These are phyloP conservation scores for Inga leiocalycina DNA, from an alignment of 306 rosid genomes.

Conservation along the genomic window DNA sequence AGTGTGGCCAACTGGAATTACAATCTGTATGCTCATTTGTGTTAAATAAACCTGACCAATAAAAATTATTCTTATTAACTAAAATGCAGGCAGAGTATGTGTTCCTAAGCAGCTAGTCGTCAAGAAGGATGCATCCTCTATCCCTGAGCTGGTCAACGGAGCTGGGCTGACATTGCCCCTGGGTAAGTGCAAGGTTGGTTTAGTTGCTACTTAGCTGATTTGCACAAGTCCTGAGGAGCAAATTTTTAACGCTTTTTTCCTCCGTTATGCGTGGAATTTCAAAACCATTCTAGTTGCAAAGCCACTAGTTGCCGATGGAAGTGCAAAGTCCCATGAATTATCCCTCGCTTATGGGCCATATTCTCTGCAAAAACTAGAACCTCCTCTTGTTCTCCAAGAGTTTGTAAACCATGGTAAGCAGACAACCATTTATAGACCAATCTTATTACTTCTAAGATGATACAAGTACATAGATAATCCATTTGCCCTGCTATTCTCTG, in stretches of 20 bases:
- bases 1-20: conserved; percentile 9
- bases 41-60: conserved; percentile 19
- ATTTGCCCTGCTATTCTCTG: conserved; percentile 20
- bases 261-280: conserved; percentile 22
- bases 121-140: conserved; percentile 81
- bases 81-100: conserved; percentile 68
- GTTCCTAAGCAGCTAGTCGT: conserved; percentile 85
- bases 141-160: conserved; percentile 68
- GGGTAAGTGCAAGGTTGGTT: conserved; percentile 53
- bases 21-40: conserved; percentile 11
- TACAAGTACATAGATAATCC: conserved; percentile 13
- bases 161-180: conserved; percentile 79
- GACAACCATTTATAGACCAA: conserved; percentile 9
- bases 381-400: conserved; percentile 93
- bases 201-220: conserved; percentile 3
- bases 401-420: conserved; percentile 87
- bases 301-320: conserved; percentile 93
- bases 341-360: conserved; percentile 80
- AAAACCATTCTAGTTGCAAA: conserved; percentile 73
- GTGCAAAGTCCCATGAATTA: conserved; percentile 83
- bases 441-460: conserved; percentile 8
- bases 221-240: neutral
- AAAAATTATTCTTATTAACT: neutral
- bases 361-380: conserved; percentile 86
- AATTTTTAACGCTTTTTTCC: conserved; percentile 9